Evolutionary conservation across 768 basidiomycete genomes (phyloP).

Genomic region (Xerocomus spinulosus): DNA sequence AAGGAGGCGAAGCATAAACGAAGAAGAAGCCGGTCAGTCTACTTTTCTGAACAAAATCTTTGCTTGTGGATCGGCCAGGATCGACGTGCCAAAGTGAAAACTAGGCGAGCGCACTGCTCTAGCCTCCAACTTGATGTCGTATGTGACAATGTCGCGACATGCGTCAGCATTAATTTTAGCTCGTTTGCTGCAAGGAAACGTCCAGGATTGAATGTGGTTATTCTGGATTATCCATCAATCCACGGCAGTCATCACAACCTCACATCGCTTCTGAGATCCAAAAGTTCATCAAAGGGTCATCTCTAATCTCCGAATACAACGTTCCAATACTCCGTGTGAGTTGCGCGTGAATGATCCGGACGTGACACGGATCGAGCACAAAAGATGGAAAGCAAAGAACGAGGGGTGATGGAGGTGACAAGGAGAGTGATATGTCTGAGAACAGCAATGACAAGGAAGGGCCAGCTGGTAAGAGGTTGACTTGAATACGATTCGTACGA

Average conservation of each 20-base stretch:
- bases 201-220: constrained; percentile 20
- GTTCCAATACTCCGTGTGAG: constrained; percentile 37
- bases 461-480: no score
- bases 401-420: no score
- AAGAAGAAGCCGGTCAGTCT: no score
- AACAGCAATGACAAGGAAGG: no score
- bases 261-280: constrained; percentile 22
- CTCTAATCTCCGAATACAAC: constrained; percentile 38
- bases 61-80: constrained; percentile 3
- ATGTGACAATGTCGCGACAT: constrained; percentile 11
- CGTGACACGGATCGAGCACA: constrained; percentile 31
- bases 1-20: no score
- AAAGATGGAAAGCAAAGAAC: no score
- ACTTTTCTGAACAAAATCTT: constrained; percentile 12
- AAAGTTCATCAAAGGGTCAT: constrained; percentile 44
- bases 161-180: constrained; percentile 17
- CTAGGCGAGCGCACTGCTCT: neutral
- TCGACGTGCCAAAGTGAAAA: neutral
- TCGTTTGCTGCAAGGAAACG: constrained; percentile 8
- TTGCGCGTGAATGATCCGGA: constrained; percentile 22
- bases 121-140: constrained; percentile 16
- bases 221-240: constrained; percentile 27
- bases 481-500: no score
- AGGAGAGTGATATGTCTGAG: no score
- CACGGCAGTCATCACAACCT: neutral